A percentile compares a stretch with the other conserved stretches of the same genome.
Evolutionary conservation across 805 yeast genomes (phyloP).

Genomic region (Blastobotrys americana): DNA sequence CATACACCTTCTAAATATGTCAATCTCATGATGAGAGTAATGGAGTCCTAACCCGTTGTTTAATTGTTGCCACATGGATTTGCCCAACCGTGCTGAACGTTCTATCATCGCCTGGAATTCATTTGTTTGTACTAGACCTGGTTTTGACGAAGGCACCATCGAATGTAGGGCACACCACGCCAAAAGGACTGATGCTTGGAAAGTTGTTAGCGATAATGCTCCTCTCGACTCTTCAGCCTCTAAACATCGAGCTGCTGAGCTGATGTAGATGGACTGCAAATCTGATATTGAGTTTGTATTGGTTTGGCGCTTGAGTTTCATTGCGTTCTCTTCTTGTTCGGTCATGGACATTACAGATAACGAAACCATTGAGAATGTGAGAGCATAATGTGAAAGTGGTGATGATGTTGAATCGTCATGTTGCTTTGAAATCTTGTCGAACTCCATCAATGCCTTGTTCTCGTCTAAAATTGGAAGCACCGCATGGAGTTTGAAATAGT

Average conservation of each 20-base stretch:
- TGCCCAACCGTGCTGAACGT: slow-evolving; percentile 9
- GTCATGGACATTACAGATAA: slow-evolving; percentile 3
- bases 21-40: slow-evolving; percentile 7
- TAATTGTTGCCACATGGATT: slow-evolving; percentile 1
- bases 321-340: slow-evolving; percentile 2
- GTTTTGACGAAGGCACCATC: slow-evolving; percentile 11
- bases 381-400: slow-evolving; percentile 1
- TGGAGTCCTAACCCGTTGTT: slow-evolving; percentile 6
- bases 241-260: slow-evolving; percentile 7
- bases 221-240: slow-evolving; percentile 9
- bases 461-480: background rate
- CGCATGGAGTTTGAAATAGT: background rate
- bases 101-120: slow-evolving; percentile 8
- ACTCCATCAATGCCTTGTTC: background rate
- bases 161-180: slow-evolving; percentile 4
- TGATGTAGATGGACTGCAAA: slow-evolving; percentile 1
- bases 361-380: slow-evolving; percentile 5
- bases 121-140: slow-evolving; percentile 9
- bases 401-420: background rate
- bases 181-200: slow-evolving; percentile 9
- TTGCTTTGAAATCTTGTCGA: background rate
- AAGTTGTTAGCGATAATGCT: slow-evolving; percentile 5
- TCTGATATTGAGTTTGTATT: background rate
- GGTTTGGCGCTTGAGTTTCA: background rate
- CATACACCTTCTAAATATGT: slow-evolving; percentile 4